These are phyloP conservation scores for Crithidia brevicula DNA, from an alignment of 208 protist species.

Conservation along the genomic window DNA sequence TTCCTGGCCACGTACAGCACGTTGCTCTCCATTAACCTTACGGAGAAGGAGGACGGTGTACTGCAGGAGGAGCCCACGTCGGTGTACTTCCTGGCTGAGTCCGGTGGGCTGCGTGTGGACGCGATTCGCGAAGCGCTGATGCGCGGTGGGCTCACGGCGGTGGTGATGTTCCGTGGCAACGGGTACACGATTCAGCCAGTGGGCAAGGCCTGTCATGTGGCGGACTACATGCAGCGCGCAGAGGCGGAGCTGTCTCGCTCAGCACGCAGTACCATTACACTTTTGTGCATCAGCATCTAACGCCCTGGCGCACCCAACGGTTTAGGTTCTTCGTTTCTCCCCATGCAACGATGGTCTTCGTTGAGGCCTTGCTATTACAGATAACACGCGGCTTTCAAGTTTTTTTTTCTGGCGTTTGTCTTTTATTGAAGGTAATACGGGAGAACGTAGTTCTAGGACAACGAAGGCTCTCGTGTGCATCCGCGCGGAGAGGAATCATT, in stretches of 20 bases:
- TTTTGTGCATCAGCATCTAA: conserved; percentile 10
- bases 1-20: conserved; percentile 25
- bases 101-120: conserved; percentile 19
- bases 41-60: conserved; percentile 11
- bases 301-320: background rate
- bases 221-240: background rate
- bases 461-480: no score
- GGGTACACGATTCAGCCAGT: conserved; percentile 38
- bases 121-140: conserved; percentile 26
- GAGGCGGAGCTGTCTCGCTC: background rate
- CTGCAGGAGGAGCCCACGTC: conserved; percentile 14
- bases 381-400: no score
- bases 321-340: conserved; percentile 3
- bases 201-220: background rate
- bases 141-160: background rate
- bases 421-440: no score
- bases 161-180: conserved; percentile 23
- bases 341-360: no score
- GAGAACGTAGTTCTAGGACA: no score
- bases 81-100: conserved; percentile 33
- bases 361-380: no score
- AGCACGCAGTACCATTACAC: background rate
- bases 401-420: no score
- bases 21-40: conserved; percentile 25
- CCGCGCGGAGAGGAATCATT: no score